Evolutionary conservation across 345 rosid genomes (phyloP), one percentile per base, ranked within the genome.

Genomic region (Ceriops tagal): DNA sequence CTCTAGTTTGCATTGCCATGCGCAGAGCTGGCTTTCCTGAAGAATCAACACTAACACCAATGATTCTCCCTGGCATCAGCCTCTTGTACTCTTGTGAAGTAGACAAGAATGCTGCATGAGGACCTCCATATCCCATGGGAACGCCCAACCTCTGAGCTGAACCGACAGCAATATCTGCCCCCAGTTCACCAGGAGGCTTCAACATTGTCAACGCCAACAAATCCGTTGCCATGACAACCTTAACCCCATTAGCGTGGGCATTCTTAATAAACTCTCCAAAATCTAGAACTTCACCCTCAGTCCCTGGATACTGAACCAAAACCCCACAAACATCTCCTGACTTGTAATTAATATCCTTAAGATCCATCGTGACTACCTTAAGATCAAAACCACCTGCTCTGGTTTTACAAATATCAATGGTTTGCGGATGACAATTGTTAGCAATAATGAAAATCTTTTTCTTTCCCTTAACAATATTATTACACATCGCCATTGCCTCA

Each of bases 401-500:
- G 19, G 99, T 95, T 80, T 86, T 82, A 69, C 99, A 95, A 65
- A 90, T 83, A 75, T 95, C 99, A 68, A 92, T 92, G 18, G 99
- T 95, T 72, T 95, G 97, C 8, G 96, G 96, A 68, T 95, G 99
- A 64, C 97, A 92, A 73, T 89, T 92, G 68, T 65, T 87, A 30
- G 96, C 91, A 74, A 95, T 90, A 49, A 92, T 52, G 72, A 90
- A 95, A 27, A 96, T 92, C 80, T 92, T 95, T 87, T 89, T 95
- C 86, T 92, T 95, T 62, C 93, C 91, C 82, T 95, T 95, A 8
- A 56, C 82, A 28, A 95, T 92, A 62, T 87, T 86, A 78, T 95
- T 95, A 78, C 99, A 95, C 99, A 90, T 92, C 1, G 99, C 92
- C 99, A 92, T 92, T 5, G 99, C 99, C 84, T 95, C 99, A 1